These are phyloP conservation scores for Aspergillus proliferans DNA, from an alignment of 2,329 filamentous ascomycete genomes.

Conservation along the genomic window DNA sequence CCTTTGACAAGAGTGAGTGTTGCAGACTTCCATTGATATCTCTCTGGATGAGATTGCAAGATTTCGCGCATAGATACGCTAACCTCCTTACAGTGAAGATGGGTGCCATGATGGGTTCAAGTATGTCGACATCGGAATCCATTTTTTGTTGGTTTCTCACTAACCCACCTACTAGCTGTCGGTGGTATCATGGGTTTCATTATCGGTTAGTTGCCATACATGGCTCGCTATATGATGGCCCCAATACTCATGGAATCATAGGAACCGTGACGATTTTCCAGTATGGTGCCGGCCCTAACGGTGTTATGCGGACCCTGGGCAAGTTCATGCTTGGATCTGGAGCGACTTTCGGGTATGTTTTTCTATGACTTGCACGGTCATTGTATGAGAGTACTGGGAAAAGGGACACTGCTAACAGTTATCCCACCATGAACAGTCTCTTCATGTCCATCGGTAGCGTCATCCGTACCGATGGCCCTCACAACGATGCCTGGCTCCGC, in stretches of 20 bases:
- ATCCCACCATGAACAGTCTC: constrained; percentile 49
- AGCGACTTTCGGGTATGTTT: constrained; percentile 81
- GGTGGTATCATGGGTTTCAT: constrained; percentile 97
- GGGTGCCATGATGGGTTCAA: constrained; percentile 97
- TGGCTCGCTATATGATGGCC: not conserved
- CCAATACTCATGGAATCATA: constrained; percentile 31
- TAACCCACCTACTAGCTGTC: constrained; percentile 58
- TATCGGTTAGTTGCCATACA: constrained; percentile 60
- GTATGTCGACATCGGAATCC: constrained; percentile 52
- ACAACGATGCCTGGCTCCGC: constrained; percentile 68
- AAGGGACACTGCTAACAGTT: not conserved
- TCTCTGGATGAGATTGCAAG: no score
- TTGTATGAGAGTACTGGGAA: not conserved
- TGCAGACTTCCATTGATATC: not conserved
- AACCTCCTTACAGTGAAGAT: constrained; percentile 69
- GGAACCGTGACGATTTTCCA: constrained; percentile 91
- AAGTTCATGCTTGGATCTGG: constrained; percentile 96
- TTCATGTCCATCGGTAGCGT: constrained; percentile 99
- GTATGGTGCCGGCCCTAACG: constrained; percentile 87
- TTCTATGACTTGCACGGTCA: not conserved
- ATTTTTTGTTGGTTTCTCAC: constrained; percentile 7
- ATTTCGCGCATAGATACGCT: constrained; percentile 8
- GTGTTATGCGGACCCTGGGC: constrained; percentile 86
- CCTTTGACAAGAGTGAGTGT: constrained; percentile 62
- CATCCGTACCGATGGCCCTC: constrained; percentile 83